Base-by-base conservation (phyloP, 2,329 filamentous ascomycete genomes). In the Xylariaceae sp. region DNA sequence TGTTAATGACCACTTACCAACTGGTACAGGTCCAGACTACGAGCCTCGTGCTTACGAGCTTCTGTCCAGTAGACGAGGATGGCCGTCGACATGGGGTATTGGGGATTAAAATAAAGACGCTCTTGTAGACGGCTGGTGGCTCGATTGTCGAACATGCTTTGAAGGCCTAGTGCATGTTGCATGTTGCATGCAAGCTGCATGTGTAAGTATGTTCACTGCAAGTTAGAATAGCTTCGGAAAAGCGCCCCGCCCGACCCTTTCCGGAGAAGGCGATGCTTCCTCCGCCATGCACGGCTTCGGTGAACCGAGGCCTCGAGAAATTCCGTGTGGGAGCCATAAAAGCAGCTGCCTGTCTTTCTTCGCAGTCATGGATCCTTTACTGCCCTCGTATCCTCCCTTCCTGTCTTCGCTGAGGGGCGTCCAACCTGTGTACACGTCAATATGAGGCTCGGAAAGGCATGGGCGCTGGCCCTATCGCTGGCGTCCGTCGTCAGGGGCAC, bases 401-500 rank as follows among this genome's bases (percentile, higher is more conserved):
- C n/a, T n/a, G n/a, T n/a, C n/a, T n/a, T n/a, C n/a, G n/a, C n/a
- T n/a, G n/a, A n/a, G n/a, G n/a, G n/a, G n/a, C 16, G 3, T 24
- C 21, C 21, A 24, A 27, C 17, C n/a, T 29, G 30, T 14, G 28
- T 21, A 4, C 14, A 11, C 24, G 7, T 27, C 16, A 12, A 47
- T 24, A 55, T 54, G 53, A 37, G 34, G 6, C 11, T 45, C 3
- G 30, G 24, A 13, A 45, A n/a, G n/a, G n/a, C 29, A 7, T 34
- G 44, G 30, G 36, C 31, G 26, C 28, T 38, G 4, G 34, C 48
- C 19, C 33, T 53, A 9, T 38, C 38, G 26, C 41, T 57, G 14
- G 35, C 41, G 18, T 29, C 31, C 29, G 8, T 50, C 13, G 48
- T 38, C 19, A 17, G 40, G 31, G 50, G 53, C 4, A 63, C 59